Base-by-base conservation (phyloP, 1,284 basidiomycete species). In the Microbotryomycetes sp. region DNA sequence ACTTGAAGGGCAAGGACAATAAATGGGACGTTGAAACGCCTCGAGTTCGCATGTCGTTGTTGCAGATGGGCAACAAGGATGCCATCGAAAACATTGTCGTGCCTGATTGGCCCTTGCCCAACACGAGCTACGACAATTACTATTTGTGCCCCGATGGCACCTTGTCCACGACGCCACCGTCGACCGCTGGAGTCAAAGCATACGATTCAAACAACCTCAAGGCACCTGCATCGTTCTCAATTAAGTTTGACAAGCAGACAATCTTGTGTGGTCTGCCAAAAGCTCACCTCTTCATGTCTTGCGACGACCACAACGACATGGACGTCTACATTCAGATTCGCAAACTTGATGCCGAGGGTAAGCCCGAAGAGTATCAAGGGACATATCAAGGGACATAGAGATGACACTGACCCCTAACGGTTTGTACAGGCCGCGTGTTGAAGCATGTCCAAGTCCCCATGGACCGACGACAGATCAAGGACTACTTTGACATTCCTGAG, bases 291-390 rank as follows among this genome's bases (percentile, higher is more conserved):
- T 66, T 63, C 66, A 66, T 70, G 69, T 63, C 62, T 26, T 69
- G 69, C 45, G 56, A 58, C 19, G 65, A 63, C 12, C 67, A 69
- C 58, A 62, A 71, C 62, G 70, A 71, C 64, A 66, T 71, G 59
- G 69, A 69, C 51, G 68, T 71, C 51, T 67, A 67, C 52, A 53
- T 71, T 46, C 65, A 69, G 60, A 60, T 71, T 45, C 70, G 67
- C 58, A 71, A 71, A 57, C 56, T 70, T 54, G 69, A 65, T 52
- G 49, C 25, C 6, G 55, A 67, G 26, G 70, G 70, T 15, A 66
- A 19, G 36, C 19, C 36, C 36, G 12, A 19, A 9, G n/a, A n/a
- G n/a, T n/a, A n/a, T n/a, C n/a, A n/a, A n/a, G n/a, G n/a, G n/a
- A n/a, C n/a, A n/a, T n/a, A n/a, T n/a, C n/a, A n/a, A n/a, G n/a